Evolutionary conservation across 495 filamentous ascomycete genomes (phyloP).

Genomic region (Penicillium coprophilum): DNA sequence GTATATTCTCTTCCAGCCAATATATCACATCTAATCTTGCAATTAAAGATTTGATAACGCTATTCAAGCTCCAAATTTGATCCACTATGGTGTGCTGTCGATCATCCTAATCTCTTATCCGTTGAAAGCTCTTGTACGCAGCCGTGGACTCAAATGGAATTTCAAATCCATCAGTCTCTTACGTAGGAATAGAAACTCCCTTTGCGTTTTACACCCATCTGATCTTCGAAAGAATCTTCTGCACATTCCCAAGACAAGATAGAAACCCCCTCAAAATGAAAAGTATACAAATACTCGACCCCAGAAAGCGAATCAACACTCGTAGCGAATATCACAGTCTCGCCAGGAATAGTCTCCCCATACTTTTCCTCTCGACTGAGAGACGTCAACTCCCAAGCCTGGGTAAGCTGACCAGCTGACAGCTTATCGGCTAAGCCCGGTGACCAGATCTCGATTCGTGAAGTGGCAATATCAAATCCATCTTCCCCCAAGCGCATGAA

Average conservation of each 20-base stretch:
- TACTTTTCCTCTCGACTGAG: conserved; percentile 5
- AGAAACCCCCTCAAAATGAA: conserved; percentile 36
- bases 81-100: conserved; percentile 19
- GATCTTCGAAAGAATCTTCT: background rate
- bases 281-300: conserved; percentile 23
- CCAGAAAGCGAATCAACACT: background rate
- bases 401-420: background rate
- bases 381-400: conserved; percentile 8
- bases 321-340: conserved; percentile 17
- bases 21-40: no score
- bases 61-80: conserved; percentile 5
- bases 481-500: conserved; percentile 19
- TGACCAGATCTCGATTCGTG: conserved; percentile 18
- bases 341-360: conserved; percentile 10
- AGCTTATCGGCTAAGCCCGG: background rate
- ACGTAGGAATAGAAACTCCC: background rate
- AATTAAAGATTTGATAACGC: no score
- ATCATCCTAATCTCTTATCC: background rate
- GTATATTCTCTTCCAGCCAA: no score
- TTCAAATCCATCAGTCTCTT: background rate
- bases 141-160: no score
- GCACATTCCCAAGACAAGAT: conserved; percentile 32
- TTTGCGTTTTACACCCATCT: background rate
- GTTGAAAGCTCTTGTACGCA: background rate
- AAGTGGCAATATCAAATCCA: background rate